Base-by-base conservation (phyloP, 306 rosid species). In the Fagus sylvatica region DNA sequence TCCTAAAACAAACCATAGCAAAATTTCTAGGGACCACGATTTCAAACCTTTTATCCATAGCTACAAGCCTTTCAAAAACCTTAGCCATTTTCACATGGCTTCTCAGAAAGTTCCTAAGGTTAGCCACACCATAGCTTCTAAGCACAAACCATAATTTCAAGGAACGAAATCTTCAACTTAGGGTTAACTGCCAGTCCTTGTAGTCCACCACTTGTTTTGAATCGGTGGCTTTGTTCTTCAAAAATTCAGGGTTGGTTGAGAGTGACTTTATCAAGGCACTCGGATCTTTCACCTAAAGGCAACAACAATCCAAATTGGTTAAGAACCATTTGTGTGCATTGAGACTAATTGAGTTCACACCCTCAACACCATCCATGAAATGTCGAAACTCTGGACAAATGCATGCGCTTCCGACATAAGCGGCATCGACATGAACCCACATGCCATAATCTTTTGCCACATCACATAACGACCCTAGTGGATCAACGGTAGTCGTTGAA, bases 391-490 rank as follows among this genome's bases (percentile, higher is more conserved):
- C 87, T 0, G 88, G 87, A 12, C 90, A 84, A 41, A 87, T 82
- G 64, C 86, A 84, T 2, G 79, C 84, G 34, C 82, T 84, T 13
- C 84, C 84, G 0, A 80, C 86, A 40, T 84, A 86, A 0, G 90
- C 85, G 17, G 79, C 86, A 53, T 87, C 87, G 7, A 84, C 81
- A 48, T 87, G 88, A 5, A 87, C 82, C 90, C 90, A 87, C 3
- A 87, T 65, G 33, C 49, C 83, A 28, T 82, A 59, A 12, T 77
- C 80, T 40, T 66, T 81, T 1, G 85, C 85, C 17, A 87, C 74
- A 1, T 68, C 8, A 19, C 84, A 60, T 0, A 84, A 70, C 1
- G 82, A 28, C 1, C 30, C 61, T 4, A 84, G 39, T 2, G 88
- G 90, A 72, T 87, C 88, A 10, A 81, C 41, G 10, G 84, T 81